Percentiles rank a stretch among this genome's conserved stretches.
Evolutionary conservation across 768 basidiomycete species (phyloP).

Genomic region (Pulveroboletus sp.): DNA sequence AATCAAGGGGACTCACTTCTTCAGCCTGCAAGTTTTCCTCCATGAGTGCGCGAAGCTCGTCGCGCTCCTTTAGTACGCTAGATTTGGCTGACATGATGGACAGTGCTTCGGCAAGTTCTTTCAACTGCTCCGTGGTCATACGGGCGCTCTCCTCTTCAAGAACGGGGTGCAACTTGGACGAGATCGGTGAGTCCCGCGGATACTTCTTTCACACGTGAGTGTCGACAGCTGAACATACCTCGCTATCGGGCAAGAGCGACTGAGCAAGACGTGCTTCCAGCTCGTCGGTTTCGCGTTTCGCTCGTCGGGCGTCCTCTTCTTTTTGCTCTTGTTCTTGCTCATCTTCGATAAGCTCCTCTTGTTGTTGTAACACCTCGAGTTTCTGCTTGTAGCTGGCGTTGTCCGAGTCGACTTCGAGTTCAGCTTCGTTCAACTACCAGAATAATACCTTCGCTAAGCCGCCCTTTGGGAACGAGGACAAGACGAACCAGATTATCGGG

Average conservation of each 20-base stretch:
- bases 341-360: constrained; percentile 99
- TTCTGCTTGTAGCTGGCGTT: constrained; percentile 97
- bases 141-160: constrained; percentile 66
- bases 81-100: constrained; percentile 90
- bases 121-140: constrained; percentile 95
- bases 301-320: constrained; percentile 86
- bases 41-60: constrained; percentile 87
- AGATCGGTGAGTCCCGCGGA: neutral
- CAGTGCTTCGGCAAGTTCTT: constrained; percentile 88
- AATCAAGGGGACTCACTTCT: constrained; percentile 46
- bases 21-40: constrained; percentile 88
- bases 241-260: constrained; percentile 81
- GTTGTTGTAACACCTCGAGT: constrained; percentile 94
- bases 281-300: constrained; percentile 76
- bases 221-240: constrained; percentile 44
- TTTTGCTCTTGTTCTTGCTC: constrained; percentile 98
- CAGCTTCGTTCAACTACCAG: constrained; percentile 90
- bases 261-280: constrained; percentile 74
- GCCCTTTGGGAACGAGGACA: too few species aligned
- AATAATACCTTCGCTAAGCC: neutral
- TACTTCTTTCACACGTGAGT: neutral
- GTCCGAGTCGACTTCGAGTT: constrained; percentile 91
- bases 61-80: constrained; percentile 91
- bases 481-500: constrained; percentile 86
- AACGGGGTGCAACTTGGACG: constrained; percentile 57